Base-by-base conservation (phyloP, 192 early-diverging fungal genomes). In the Podila verticillata region DNA sequence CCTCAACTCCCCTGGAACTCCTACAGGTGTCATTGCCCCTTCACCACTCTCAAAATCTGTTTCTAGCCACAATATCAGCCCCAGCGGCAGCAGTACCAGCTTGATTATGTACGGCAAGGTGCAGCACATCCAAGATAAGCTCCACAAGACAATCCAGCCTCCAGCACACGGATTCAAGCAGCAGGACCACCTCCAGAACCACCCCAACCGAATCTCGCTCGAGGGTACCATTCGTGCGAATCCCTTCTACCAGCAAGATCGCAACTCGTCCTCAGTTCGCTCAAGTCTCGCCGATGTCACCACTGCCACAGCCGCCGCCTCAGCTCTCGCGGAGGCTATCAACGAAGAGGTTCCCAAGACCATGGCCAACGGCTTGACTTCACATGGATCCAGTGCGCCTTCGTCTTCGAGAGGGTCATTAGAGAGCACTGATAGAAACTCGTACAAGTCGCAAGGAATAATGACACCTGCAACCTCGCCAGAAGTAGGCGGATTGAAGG, bases 151-250 rank as follows among this genome's bases (percentile, higher is more conserved):
- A 9, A 39, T 48, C 0, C 75, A 79, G 28, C 19, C 64, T 8
- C 65, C 75, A 12, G n/a, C 28, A 7, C 77, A 66, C 19, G 77
- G 70, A 30, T 80, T 72, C 66, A 80, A 80, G 61, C 66, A 61
- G 13, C 77, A 80, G 24, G 77, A 80, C 26, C 77, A 80, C 20
- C 39, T 80, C 29, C 77, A 80, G 61, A 80, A 68, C 5, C 34
- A 64, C 26, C 77, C 77, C 34, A 80, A 72, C 57, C 48, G 77
- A 7, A 80, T 80, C 28, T 80, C 77, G 26, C 60, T 80, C 35
- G 77, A 80, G 39, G 77, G 77, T 19, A 80, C 77, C 28, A 80
- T 80, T 47, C 77, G 77, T 3, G 77, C 77, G 54, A 80, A 80
- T 34, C 77, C 77, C 12, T 80, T 80, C 56, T 80, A 80, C 57